Conservation (phyloP, 2,329 filamentous ascomycete genomes). For the Penicillium sp. region DNA sequence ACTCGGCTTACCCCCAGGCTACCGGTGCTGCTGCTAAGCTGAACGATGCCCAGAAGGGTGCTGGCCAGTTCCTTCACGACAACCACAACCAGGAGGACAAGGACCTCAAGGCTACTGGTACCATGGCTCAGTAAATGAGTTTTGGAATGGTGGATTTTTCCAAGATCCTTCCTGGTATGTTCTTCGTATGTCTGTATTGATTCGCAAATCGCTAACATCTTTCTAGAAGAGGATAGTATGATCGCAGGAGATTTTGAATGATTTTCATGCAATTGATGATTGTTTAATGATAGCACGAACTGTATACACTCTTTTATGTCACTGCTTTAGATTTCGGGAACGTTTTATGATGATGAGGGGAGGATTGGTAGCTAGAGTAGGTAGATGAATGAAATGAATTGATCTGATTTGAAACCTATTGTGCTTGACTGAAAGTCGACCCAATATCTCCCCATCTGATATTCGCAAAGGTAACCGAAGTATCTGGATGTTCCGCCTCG, state of each 20-base stretch:
- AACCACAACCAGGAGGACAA: slow-evolving; percentile 2
- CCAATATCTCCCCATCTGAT: slow-evolving; percentile 63
- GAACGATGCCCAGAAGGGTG: slow-evolving; percentile 8
- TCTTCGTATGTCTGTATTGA: background rate
- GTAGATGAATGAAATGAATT: slow-evolving; percentile 3
- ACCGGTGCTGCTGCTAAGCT: background rate
- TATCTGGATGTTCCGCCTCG: slow-evolving; percentile 46
- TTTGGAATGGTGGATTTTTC: background rate
- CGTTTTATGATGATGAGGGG: background rate
- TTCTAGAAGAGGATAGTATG: background rate
- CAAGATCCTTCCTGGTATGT: slow-evolving; percentile 1
- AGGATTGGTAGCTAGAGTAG: slow-evolving; percentile 4
- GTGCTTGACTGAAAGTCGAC: slow-evolving; percentile 44
- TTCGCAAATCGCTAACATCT: background rate
- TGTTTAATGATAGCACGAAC: slow-evolving; percentile 20
- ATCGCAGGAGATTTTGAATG: background rate
- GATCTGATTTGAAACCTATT: slow-evolving; percentile 1
- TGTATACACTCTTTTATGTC: slow-evolving; percentile 22
- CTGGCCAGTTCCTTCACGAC: slow-evolving; percentile 4
- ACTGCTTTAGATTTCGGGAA: slow-evolving; percentile 1
- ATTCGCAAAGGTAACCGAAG: slow-evolving; percentile 56
- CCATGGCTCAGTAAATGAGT: background rate
- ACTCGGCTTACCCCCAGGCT: background rate
- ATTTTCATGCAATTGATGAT: slow-evolving; percentile 10
- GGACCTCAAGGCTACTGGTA: background rate